phyloP scores from a whole-genome alignment of 192 early-diverging fungal genomes.

The Linnemannia zychae region DNA sequence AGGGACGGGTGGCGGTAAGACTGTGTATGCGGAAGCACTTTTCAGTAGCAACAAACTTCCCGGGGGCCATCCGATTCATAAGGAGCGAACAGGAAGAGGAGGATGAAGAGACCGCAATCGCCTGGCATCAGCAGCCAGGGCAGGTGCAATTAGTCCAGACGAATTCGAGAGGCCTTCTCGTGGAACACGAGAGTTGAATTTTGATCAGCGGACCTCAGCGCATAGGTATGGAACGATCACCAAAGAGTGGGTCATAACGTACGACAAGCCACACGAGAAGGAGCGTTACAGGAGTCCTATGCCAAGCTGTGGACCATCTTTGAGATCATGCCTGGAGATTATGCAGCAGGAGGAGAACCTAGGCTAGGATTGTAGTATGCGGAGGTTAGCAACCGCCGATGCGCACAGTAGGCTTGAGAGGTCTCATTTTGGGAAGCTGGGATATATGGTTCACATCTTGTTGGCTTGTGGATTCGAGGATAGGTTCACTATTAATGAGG shows the following conservation, averaged over 20 bases:
- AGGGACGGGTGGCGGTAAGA: no score
- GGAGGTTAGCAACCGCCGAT: not conserved
- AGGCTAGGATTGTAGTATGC: not conserved
- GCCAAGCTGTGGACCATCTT: not conserved
- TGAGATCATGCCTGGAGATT: no score
- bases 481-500: not conserved
- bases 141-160: no score
- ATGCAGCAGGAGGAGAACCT: not conserved
- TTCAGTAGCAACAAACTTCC: no score
- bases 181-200: no score
- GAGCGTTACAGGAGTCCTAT: not conserved
- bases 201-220: no score
- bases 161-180: no score
- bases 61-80: no score
- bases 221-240: not conserved
- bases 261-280: constrained; percentile 3
- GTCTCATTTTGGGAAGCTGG: not conserved
- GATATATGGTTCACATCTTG: not conserved
- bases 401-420: not conserved
- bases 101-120: no score
- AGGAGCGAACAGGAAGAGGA: no score
- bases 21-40: no score
- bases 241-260: not conserved
- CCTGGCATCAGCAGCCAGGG: no score
- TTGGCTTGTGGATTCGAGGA: not conserved